Evolutionary conservation across 78 protist species (phyloP).

Genomic region (Dictyostelium citrinum): DNA sequence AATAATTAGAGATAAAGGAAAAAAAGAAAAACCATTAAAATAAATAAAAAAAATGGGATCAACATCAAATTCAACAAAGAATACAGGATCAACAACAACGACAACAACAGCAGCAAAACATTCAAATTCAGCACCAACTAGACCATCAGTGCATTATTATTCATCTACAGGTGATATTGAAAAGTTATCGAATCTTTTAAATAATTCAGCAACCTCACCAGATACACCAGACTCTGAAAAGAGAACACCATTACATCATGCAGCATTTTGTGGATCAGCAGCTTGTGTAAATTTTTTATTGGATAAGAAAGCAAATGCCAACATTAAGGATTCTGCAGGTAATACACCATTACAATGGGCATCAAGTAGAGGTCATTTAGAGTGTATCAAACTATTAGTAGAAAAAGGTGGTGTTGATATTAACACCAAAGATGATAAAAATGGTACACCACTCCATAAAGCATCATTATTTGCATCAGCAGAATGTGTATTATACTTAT

Average conservation of each 20-base stretch:
- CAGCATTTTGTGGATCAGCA: conserved; percentile 72
- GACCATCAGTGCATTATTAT: conserved; percentile 77
- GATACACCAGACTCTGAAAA: conserved; percentile 52
- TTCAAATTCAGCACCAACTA: conserved; percentile 42
- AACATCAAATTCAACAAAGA: neutral
- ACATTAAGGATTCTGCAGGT: conserved; percentile 36
- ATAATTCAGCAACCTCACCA: conserved; percentile 67
- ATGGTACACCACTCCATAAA: conserved; percentile 78
- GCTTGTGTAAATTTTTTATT: conserved; percentile 52
- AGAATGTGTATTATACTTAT: conserved; percentile 54
- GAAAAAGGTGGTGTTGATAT: conserved; percentile 78
- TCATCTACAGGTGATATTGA: conserved; percentile 71
- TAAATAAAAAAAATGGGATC: neutral
- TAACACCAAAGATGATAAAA: conserved; percentile 69
- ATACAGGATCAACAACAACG: neutral
- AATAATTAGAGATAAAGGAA: neutral
- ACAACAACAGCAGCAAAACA: neutral
- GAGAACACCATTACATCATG: conserved; percentile 71
- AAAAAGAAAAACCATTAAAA: neutral
- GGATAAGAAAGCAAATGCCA: conserved; percentile 47
- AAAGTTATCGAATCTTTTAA: conserved; percentile 50
- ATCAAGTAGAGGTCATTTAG: conserved; percentile 55
- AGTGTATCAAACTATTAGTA: conserved; percentile 48
- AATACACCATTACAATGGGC: conserved; percentile 78
- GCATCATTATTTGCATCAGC: conserved; percentile 62